Percentiles rank a stretch among this genome's conserved stretches.
Evolutionary conservation across 2,329 filamentous ascomycete genomes (phyloP).

Genomic region (Talaromyces sp.): DNA sequence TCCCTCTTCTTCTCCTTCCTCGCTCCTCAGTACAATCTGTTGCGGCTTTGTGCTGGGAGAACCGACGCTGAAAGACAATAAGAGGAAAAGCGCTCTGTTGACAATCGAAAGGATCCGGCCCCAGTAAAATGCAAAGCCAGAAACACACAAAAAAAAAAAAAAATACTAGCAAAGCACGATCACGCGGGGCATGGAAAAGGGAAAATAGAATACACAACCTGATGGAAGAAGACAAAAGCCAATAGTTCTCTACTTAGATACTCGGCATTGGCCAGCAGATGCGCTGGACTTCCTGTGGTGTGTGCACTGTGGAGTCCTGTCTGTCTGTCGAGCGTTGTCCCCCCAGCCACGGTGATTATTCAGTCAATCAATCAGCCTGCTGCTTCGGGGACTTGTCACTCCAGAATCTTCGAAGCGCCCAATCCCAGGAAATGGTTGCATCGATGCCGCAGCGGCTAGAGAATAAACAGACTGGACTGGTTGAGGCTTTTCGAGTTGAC

Average conservation of each 20-base stretch:
- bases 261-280: conserved; percentile 1
- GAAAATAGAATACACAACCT: conserved; percentile 7
- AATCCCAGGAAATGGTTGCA: neutral
- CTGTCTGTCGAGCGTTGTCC: conserved; percentile 1
- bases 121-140: conserved; percentile 1
- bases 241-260: conserved; percentile 1
- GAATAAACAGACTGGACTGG: neutral
- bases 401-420: neutral
- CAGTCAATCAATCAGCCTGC: conserved; percentile 1
- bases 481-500: neutral
- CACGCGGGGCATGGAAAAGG: conserved; percentile 18
- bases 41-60: neutral
- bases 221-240: conserved; percentile 3
- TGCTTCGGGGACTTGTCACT: conserved; percentile 2
- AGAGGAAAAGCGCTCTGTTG: neutral
- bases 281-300: conserved; percentile 10
- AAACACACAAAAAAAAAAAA: too few species aligned
- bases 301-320: conserved; percentile 14
- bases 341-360: conserved; percentile 12
- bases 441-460: neutral
- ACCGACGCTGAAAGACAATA: neutral
- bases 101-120: neutral
- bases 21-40: neutral
- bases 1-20: conserved; percentile 3
- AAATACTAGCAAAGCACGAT: conserved; percentile 9